Conservation (phyloP, 352 stramenopile species). For the Globisporangium ultimum region DNA sequence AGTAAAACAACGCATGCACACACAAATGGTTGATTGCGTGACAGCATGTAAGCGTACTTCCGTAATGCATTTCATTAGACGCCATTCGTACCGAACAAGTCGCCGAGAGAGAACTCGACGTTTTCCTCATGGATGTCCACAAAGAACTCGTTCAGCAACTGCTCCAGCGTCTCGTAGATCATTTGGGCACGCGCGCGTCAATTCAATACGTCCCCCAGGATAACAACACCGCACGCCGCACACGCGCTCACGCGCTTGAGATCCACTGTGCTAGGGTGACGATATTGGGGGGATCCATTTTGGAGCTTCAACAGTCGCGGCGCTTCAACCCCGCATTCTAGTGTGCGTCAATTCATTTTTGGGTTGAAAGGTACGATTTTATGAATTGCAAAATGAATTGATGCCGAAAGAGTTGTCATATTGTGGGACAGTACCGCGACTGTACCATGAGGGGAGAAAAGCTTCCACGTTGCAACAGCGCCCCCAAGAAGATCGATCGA, state of each 20-base stretch:
- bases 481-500: background rate
- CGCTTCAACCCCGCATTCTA: too few relatives aligned
- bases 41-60: too few relatives aligned
- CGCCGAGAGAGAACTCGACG: constrained; percentile 62
- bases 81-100: constrained; percentile 63
- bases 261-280: too few relatives aligned
- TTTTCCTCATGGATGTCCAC: constrained; percentile 50
- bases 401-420: background rate
- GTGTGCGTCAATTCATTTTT: too few relatives aligned
- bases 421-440: background rate
- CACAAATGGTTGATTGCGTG: background rate
- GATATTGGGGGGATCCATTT: too few relatives aligned
- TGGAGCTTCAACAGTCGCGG: too few relatives aligned
- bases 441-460: background rate
- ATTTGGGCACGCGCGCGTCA: constrained; percentile 15
- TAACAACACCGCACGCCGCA: too few relatives aligned
- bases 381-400: background rate
- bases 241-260: too few relatives aligned
- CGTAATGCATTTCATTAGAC: too few relatives aligned
- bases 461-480: background rate
- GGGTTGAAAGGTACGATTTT: too few relatives aligned
- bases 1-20: background rate
- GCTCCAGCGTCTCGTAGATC: constrained; percentile 50
- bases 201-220: too few relatives aligned
- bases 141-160: constrained; percentile 67